Evolutionary conservation across 495 filamentous ascomycete genomes (phyloP).

Genomic region (Polyplosphaeria fusca): DNA sequence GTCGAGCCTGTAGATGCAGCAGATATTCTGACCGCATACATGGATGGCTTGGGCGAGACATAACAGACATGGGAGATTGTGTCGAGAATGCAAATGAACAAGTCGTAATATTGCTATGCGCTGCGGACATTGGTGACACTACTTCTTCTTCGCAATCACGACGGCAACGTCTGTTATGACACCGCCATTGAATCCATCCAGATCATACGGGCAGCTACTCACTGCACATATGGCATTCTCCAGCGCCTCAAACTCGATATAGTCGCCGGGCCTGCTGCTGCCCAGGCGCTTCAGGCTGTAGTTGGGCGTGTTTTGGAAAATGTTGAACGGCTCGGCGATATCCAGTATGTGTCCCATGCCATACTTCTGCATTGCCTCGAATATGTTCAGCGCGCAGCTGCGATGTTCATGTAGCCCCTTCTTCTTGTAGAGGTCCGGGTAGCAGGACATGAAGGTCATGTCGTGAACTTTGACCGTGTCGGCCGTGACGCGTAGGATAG

Average conservation of each 20-base stretch:
- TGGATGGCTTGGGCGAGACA: too few relatives aligned
- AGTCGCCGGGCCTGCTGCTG: slow-evolving; percentile 41
- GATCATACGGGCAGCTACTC: slow-evolving; percentile 44
- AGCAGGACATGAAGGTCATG: slow-evolving; percentile 46
- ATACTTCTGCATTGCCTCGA: slow-evolving; percentile 38
- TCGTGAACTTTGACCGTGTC: slow-evolving; percentile 43
- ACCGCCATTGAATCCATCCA: slow-evolving; percentile 43
- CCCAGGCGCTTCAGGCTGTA: slow-evolving; percentile 41
- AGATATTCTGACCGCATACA: too few relatives aligned
- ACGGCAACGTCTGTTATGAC: slow-evolving; percentile 41
- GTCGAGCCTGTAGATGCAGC: too few relatives aligned
- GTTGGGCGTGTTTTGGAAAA: slow-evolving; percentile 45
- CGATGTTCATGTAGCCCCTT: slow-evolving; percentile 37
- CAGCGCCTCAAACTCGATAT: slow-evolving; percentile 43
- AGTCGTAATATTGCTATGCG: too few relatives aligned
- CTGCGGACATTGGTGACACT: too few relatives aligned
- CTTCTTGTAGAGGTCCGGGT: slow-evolving; percentile 40
- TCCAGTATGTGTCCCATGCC: slow-evolving; percentile 37
- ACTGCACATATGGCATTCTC: slow-evolving; percentile 40
- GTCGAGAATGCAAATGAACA: too few relatives aligned
- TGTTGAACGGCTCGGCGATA: slow-evolving; percentile 42
- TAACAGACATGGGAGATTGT: too few relatives aligned
- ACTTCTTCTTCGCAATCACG: slow-evolving; percentile 29
- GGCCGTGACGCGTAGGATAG: slow-evolving; percentile 35
- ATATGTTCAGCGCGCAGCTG: slow-evolving; percentile 41